These are phyloP conservation scores for Musa itinerans DNA, from an alignment of 176 grass and related monocot genomes.

Conservation along the genomic window DNA sequence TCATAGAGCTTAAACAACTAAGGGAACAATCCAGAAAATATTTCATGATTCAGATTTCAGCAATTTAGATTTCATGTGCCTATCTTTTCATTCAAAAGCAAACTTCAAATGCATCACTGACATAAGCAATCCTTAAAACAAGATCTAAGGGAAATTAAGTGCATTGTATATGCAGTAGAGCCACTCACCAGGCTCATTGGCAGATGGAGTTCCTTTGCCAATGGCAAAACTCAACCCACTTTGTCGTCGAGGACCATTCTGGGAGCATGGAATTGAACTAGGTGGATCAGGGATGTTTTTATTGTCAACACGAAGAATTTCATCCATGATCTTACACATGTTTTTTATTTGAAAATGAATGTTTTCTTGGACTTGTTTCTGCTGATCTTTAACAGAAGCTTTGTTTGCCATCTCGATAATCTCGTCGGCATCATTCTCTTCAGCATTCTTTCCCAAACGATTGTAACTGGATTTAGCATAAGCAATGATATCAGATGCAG, in stretches of 20 bases:
- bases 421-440: constrained; percentile 74
- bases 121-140: no score
- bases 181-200: constrained; percentile 41
- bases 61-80: no score
- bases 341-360: constrained; percentile 63
- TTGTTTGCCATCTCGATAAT: constrained; percentile 77
- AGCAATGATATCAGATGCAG: not conserved
- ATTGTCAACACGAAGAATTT: constrained; percentile 44
- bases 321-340: constrained; percentile 58
- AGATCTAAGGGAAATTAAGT: not conserved
- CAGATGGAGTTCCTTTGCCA: constrained; percentile 35
- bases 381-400: constrained; percentile 65
- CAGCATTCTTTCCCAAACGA: constrained; percentile 61
- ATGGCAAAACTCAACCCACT: constrained; percentile 73
- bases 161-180: not conserved
- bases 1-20: no score
- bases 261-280: constrained; percentile 20
- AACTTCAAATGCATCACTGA: no score
- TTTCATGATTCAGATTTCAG: no score
- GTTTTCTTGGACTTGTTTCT: constrained; percentile 86
- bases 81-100: no score
- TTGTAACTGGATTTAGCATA: constrained; percentile 52
- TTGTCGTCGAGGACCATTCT: constrained; percentile 28
- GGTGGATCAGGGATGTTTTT: constrained; percentile 4
- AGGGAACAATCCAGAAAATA: no score